These are phyloP conservation scores for Russula ochroleuca DNA, from an alignment of 768 basidiomycete genomes.

Conservation along the genomic window DNA sequence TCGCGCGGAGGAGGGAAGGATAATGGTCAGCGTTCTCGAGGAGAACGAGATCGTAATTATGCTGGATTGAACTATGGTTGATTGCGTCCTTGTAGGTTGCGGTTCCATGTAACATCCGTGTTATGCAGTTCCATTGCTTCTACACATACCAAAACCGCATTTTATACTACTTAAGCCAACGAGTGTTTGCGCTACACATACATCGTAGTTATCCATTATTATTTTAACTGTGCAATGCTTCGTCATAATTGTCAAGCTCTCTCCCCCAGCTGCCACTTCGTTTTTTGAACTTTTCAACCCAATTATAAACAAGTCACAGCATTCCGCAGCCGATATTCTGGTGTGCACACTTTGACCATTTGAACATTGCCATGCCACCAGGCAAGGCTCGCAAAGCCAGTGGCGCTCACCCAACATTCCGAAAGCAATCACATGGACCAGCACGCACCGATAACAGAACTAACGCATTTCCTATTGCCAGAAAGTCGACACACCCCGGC, in stretches of 20 bases:
- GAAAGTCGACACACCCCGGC: not conserved
- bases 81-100: conserved; percentile 7
- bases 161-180: not conserved
- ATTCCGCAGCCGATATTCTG: not conserved
- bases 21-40: conserved; percentile 23
- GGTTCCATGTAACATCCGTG: not conserved
- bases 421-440: conserved; percentile 2
- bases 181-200: not conserved
- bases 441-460: not conserved
- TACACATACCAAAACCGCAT: not conserved
- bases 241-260: too few species aligned
- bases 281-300: not conserved
- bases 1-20: conserved; percentile 19
- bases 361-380: not conserved
- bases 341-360: not conserved
- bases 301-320: not conserved
- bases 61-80: conserved; percentile 35
- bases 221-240: not conserved
- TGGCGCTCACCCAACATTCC: not conserved
- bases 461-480: not conserved
- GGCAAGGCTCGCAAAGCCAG: conserved; percentile 18
- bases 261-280: not conserved
- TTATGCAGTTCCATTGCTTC: not conserved
- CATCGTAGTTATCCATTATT: not conserved
- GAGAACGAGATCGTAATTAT: conserved; percentile 26